These are phyloP conservation scores for Phragmites australis DNA, from an alignment of 176 grass and related monocot species.

Conservation along the genomic window DNA sequence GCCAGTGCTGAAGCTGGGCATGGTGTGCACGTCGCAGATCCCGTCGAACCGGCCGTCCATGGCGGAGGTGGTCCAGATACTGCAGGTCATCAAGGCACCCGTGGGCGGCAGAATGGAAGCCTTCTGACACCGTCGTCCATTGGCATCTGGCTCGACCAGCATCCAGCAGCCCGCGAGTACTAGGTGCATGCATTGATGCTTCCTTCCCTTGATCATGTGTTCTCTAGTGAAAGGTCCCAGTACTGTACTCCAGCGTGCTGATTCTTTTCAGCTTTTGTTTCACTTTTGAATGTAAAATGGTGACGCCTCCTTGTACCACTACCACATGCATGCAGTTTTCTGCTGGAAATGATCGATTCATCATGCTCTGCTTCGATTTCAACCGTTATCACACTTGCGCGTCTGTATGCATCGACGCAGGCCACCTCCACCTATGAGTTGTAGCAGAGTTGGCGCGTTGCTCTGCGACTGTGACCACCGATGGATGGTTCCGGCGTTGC, in stretches of 20 bases:
- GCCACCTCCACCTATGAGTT: background rate
- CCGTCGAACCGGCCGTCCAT: slow-evolving; percentile 88
- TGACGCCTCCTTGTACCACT: background rate
- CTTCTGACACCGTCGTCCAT: slow-evolving; percentile 44
- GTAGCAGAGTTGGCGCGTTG: background rate
- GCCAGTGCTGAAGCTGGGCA: slow-evolving; percentile 83
- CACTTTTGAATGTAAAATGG: slow-evolving; percentile 1
- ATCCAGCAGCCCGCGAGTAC: background rate
- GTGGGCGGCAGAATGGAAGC: slow-evolving; percentile 48
- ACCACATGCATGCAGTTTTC: background rate
- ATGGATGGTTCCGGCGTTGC: background rate
- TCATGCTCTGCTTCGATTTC: background rate
- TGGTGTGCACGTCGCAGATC: slow-evolving; percentile 97
- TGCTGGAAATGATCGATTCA: background rate
- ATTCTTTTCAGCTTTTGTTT: background rate
- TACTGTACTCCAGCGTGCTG: background rate
- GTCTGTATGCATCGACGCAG: background rate
- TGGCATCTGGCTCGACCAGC: background rate
- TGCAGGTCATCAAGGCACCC: slow-evolving; percentile 91
- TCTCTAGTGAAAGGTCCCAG: background rate
- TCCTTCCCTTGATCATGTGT: background rate
- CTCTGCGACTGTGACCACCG: background rate
- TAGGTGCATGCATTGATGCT: background rate
- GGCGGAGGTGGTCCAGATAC: slow-evolving; percentile 94
- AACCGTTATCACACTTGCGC: background rate